These are phyloP conservation scores for Monilinia fructigena DNA, from an alignment of 2,329 filamentous ascomycete genomes.

Conservation along the genomic window DNA sequence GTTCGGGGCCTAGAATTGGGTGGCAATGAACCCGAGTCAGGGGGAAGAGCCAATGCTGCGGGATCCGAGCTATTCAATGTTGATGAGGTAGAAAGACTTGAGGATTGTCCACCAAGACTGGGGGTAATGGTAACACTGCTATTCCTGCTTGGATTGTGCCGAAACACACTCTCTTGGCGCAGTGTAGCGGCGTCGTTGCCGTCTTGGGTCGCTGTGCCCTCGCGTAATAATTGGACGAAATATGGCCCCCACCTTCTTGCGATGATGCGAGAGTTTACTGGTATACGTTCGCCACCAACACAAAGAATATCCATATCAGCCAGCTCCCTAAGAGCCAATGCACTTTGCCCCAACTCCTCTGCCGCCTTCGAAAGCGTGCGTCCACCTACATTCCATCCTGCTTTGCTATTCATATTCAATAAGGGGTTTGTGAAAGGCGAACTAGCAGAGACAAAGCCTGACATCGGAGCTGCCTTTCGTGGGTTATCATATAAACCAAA, in stretches of 20 bases:
- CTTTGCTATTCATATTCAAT: conserved; percentile 47
- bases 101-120: conserved; percentile 52
- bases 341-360: conserved; percentile 80
- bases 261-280: conserved; percentile 87
- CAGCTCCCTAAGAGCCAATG: conserved; percentile 76
- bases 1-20: conserved; percentile 72
- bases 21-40: conserved; percentile 51
- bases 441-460: conserved; percentile 82
- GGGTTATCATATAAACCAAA: conserved; percentile 98
- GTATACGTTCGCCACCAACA: conserved; percentile 84
- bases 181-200: conserved; percentile 75
- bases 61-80: conserved; percentile 42
- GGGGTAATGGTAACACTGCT: conserved; percentile 85
- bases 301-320: conserved; percentile 97
- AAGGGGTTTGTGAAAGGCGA: conserved; percentile 60
- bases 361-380: conserved; percentile 74
- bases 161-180: conserved; percentile 57
- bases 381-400: conserved; percentile 69
- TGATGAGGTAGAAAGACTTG: conserved; percentile 49
- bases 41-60: conserved; percentile 28
- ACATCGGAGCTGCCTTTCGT: conserved; percentile 72
- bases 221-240: conserved; percentile 86
- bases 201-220: conserved; percentile 67
- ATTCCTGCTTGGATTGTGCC: conserved; percentile 63
- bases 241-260: conserved; percentile 91